Percentiles rank a stretch among this genome's conserved stretches.
Conservation (phyloP, 495 filamentous ascomycete genomes). For the Oleoguttula mirabilis region DNA sequence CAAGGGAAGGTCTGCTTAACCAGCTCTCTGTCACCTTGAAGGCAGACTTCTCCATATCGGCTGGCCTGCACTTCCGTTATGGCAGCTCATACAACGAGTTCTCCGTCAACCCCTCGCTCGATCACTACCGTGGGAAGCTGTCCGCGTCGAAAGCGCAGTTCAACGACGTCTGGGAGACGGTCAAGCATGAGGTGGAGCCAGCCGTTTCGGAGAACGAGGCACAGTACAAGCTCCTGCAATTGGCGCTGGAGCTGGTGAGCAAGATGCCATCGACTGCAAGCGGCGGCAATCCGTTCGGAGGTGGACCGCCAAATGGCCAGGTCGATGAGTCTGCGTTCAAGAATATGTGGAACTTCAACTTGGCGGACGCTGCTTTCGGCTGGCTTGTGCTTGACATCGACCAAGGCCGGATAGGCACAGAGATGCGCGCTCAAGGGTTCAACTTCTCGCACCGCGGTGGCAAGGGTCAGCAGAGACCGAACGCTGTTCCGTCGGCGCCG, state of each 20-base stretch:
- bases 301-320: conserved; percentile 64
- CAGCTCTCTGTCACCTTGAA: conserved; percentile 96
- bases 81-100: conserved; percentile 99
- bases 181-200: conserved; percentile 85
- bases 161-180: conserved; percentile 99
- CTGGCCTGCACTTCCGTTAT: conserved; percentile 96
- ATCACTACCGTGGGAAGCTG: conserved; percentile 98
- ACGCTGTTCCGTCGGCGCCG: conserved; percentile 43
- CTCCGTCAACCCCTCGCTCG: conserved; percentile 93
- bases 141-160: conserved; percentile 98
- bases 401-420: conserved; percentile 85
- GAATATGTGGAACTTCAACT: conserved; percentile 99
- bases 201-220: conserved; percentile 85
- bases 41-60: conserved; percentile 96
- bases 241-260: conserved; percentile 78
- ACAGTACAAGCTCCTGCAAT: conserved; percentile 78
- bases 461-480: conserved; percentile 40
- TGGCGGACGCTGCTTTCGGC: conserved; percentile 94
- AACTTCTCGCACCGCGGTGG: conserved; percentile 89
- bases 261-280: conserved; percentile 94
- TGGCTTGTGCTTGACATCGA: conserved; percentile 92
- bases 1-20: conserved; percentile 92
- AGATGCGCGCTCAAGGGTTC: conserved; percentile 98
- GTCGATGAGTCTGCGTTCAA: conserved; percentile 99
- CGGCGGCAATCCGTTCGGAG: conserved; percentile 93